phyloP scores from a whole-genome alignment of 768 basidiomycete species.

The Trametes gibbosa region DNA sequence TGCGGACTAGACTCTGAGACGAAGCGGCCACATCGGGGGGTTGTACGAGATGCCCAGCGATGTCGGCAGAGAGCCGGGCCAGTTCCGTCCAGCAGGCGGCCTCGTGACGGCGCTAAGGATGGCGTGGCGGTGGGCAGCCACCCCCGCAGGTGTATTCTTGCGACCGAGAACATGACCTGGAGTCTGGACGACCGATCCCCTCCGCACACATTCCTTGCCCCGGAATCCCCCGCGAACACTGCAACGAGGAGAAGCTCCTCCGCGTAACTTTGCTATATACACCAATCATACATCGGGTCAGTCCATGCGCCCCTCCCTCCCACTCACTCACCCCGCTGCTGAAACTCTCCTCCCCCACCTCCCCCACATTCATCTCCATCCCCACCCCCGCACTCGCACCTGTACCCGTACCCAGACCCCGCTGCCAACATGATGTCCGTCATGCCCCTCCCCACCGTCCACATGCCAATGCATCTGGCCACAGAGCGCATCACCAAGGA shows the following conservation, averaged over 20 bases:
- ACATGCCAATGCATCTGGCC: slow-evolving; percentile 27
- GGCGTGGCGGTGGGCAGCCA: slow-evolving; percentile 16
- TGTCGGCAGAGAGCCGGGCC: background rate
- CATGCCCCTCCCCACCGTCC: slow-evolving; percentile 24
- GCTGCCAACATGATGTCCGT: slow-evolving; percentile 31
- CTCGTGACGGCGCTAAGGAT: slow-evolving; percentile 15
- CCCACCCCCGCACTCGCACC: slow-evolving; percentile 2
- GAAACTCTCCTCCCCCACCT: background rate
- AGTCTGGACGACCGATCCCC: slow-evolving; percentile 21
- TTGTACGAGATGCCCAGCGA: slow-evolving; percentile 1
- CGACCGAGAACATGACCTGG: slow-evolving; percentile 21
- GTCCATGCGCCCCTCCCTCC: slow-evolving; percentile 17
- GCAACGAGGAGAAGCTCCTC: slow-evolving; percentile 26
- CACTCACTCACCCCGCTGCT: slow-evolving; percentile 2
- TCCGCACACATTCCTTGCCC: slow-evolving; percentile 22
- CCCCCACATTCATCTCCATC: background rate
- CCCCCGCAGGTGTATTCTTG: slow-evolving; percentile 16
- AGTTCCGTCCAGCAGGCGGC: slow-evolving; percentile 15
- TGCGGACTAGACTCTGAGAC: background rate
- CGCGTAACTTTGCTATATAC: slow-evolving; percentile 16
- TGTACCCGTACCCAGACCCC: background rate
- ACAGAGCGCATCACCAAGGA: slow-evolving; percentile 20
- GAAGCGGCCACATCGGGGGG: background rate
- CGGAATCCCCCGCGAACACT: slow-evolving; percentile 28
- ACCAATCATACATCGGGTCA: slow-evolving; percentile 3